Base-by-base conservation (phyloP, 352 stramenopile species). In the Pythium angustatum region DNA sequence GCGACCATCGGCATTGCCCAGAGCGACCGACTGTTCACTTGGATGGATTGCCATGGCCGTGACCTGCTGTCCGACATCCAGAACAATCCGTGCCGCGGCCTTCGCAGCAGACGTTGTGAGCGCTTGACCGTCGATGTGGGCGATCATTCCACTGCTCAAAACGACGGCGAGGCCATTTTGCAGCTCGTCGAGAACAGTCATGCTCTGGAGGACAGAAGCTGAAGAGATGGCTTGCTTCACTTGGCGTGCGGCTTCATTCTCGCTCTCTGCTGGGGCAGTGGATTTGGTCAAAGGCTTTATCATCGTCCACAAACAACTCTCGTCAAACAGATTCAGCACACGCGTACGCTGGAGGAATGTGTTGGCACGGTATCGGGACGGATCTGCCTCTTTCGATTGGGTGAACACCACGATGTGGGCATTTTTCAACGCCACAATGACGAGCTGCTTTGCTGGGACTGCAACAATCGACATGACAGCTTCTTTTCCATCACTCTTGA, bases 341-440 rank as follows among this genome's bases (percentile, higher is more conserved):
- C 48, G 55, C 0, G 54, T 30, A 2, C 58, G 58, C n/a, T 58
- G 49, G 3, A 73, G 43, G 34, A 73, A 73, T 1, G 47, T 30
- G 28, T 68, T 64, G 17, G 66, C 59, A 8, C 59, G 66, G 47
- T 65, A 65, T 33, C 50, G 30, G 1, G 59, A 31, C 1, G 15
- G 9, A 26, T 73, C 66, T 11, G 17, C 36, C 44, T 73, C 59
- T 47, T 55, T 64, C 6, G 47, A 17, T 1, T 60, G 27, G 4
- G 53, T 36, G 21, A 68, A 63, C 30, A 64, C 27, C 17, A 66
- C 59, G 21, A 73, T 58, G n/a, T 43, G 68, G 17, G 75, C 80
- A n/a, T 62, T 75, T 19, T 66, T 64, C 40, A 83, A 22, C 10
- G 72, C 73, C 0, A 73, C 76, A 14, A 91, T 26, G 3, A 90